Evolutionary conservation across 768 basidiomycete genomes (phyloP).

Genomic region (Plicaturopsis crispa): DNA sequence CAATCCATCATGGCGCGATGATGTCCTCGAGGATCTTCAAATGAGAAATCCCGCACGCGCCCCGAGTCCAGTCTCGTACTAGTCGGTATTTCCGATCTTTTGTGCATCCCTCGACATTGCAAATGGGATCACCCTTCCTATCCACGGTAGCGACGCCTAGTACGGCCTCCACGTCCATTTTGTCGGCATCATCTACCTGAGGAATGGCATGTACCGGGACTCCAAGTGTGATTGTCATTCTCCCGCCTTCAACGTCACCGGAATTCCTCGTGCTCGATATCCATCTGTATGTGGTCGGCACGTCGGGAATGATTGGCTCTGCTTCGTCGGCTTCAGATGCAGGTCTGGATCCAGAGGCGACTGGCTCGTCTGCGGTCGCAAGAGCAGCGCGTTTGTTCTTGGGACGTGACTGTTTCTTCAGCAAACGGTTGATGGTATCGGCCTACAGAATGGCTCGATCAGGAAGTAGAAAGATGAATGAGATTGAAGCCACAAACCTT

Average conservation of each 20-base stretch:
- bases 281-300: conserved; percentile 67
- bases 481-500: conserved; percentile 39
- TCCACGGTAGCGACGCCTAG: conserved; percentile 9
- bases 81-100: conserved; percentile 55
- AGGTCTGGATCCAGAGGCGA: conserved; percentile 16
- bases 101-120: conserved; percentile 54
- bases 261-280: conserved; percentile 43
- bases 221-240: conserved; percentile 2
- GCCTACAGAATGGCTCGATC: conserved; percentile 31
- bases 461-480: neutral
- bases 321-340: conserved; percentile 25
- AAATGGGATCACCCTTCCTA: conserved; percentile 17
- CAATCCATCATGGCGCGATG: neutral
- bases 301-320: conserved; percentile 16
- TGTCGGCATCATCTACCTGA: conserved; percentile 4
- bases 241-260: conserved; percentile 4
- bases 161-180: conserved; percentile 35
- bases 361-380: conserved; percentile 38
- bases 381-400: conserved; percentile 49
- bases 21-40: conserved; percentile 45
- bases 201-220: conserved; percentile 1
- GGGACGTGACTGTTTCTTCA: conserved; percentile 77
- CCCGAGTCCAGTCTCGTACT: conserved; percentile 52
- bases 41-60: conserved; percentile 64
- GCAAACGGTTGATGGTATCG: conserved; percentile 83